A percentile compares a stretch with the other conserved stretches of the same genome.
phyloP scores from a whole-genome alignment of 2,329 filamentous ascomycete genomes.

The Colletotrichum chlorophyti region DNA sequence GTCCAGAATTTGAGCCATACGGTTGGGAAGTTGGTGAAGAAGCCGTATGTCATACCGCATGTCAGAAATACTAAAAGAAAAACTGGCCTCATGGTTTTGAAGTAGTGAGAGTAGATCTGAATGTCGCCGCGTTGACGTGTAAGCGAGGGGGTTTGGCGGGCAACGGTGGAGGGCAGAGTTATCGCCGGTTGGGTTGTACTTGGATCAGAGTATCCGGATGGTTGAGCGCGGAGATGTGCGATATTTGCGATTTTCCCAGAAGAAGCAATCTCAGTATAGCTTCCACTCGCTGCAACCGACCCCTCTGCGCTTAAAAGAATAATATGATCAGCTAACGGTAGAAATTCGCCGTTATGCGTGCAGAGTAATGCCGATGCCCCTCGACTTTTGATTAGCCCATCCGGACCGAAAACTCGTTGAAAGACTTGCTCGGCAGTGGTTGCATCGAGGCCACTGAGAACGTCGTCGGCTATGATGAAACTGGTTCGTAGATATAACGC shows the following conservation, averaged over 20 bases:
- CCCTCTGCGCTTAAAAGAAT: conserved; percentile 49
- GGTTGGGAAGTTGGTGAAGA: conserved; percentile 36
- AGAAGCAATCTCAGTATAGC: conserved; percentile 43
- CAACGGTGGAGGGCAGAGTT: not conserved
- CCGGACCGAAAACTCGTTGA: conserved; percentile 35
- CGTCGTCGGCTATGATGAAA: conserved; percentile 42
- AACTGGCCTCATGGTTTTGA: conserved; percentile 33
- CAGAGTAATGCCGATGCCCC: conserved; percentile 41
- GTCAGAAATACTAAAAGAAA: conserved; percentile 32
- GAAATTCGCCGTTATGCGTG: conserved; percentile 45
- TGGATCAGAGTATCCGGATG: too few species aligned
- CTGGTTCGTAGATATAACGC: conserved; percentile 39
- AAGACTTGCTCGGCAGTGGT: conserved; percentile 42
- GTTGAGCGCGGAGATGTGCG: too few species aligned
- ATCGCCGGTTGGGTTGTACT: conserved; percentile 3
- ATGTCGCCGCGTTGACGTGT: conserved; percentile 39
- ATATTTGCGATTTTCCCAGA: conserved; percentile 36
- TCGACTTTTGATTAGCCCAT: conserved; percentile 34
- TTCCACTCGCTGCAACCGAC: conserved; percentile 48
- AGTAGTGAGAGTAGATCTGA: conserved; percentile 44
- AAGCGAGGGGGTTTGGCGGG: not conserved
- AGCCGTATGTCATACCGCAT: conserved; percentile 33
- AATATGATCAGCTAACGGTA: conserved; percentile 51
- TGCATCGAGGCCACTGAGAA: conserved; percentile 43
- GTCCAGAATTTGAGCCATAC: conserved; percentile 52